Conservation (phyloP, 805 yeast genomes). For the Brettanomyces bruxellensis region DNA sequence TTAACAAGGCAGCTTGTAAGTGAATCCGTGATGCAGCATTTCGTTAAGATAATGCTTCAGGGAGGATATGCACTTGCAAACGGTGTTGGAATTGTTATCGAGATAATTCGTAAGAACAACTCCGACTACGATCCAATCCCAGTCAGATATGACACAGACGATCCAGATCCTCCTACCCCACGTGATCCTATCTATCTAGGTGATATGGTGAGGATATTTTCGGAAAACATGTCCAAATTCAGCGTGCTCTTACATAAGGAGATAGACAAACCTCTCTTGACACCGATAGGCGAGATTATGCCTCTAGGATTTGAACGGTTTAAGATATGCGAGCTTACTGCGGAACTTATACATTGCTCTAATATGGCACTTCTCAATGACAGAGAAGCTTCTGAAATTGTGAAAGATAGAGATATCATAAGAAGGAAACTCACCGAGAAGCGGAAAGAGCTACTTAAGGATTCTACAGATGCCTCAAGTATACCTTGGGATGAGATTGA, state of each 20-base stretch:
- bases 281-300: slow-evolving; percentile 58
- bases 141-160: slow-evolving; percentile 70
- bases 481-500: slow-evolving; percentile 24
- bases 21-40: slow-evolving; percentile 50
- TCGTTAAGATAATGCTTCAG: slow-evolving; percentile 68
- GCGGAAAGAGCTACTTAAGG: slow-evolving; percentile 18
- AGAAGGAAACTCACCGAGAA: slow-evolving; percentile 37
- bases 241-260: slow-evolving; percentile 44
- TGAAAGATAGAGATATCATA: slow-evolving; percentile 57
- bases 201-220: slow-evolving; percentile 67
- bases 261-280: slow-evolving; percentile 34
- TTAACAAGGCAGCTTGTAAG: slow-evolving; percentile 86
- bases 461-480: slow-evolving; percentile 19
- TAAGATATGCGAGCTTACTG: slow-evolving; percentile 83
- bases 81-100: slow-evolving; percentile 92
- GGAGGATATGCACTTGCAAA: slow-evolving; percentile 87
- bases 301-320: slow-evolving; percentile 89
- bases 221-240: slow-evolving; percentile 64
- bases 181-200: slow-evolving; percentile 93
- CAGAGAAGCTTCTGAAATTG: slow-evolving; percentile 57
- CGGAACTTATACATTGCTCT: slow-evolving; percentile 94
- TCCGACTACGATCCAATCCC: slow-evolving; percentile 91
- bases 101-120: slow-evolving; percentile 88
- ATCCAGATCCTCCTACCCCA: slow-evolving; percentile 85
- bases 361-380: slow-evolving; percentile 90